These are phyloP conservation scores for Talaromyces ruber DNA, from an alignment of 495 filamentous ascomycete genomes.

Conservation along the genomic window DNA sequence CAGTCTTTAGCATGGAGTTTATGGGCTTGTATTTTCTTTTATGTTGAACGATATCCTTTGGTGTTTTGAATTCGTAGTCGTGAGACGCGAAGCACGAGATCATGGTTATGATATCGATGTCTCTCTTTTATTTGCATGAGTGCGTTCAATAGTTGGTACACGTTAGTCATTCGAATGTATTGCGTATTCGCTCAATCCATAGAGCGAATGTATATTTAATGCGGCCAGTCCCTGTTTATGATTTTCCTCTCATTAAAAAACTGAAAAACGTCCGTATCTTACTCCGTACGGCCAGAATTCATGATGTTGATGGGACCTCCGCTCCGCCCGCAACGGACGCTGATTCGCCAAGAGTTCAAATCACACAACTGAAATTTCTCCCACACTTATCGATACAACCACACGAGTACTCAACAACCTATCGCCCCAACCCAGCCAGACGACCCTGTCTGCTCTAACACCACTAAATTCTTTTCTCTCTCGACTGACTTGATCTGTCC, in stretches of 20 bases:
- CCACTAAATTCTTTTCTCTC: constrained; percentile 7
- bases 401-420: background rate
- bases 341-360: constrained; percentile 4
- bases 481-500: constrained; percentile 8
- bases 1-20: constrained; percentile 5
- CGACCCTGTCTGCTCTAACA: constrained; percentile 13
- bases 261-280: background rate
- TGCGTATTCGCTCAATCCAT: background rate
- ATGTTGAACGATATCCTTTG: constrained; percentile 6
- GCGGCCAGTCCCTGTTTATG: background rate
- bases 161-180: background rate
- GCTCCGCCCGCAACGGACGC: background rate
- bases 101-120: constrained; percentile 8
- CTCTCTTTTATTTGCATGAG: constrained; percentile 6
- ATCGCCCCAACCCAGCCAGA: constrained; percentile 17
- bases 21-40: background rate
- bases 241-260: background rate
- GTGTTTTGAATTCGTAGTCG: background rate
- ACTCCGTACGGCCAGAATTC: background rate
- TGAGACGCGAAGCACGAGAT: constrained; percentile 3
- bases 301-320: background rate
- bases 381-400: constrained; percentile 8
- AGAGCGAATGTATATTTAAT: background rate
- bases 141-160: background rate
- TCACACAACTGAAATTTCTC: constrained; percentile 10